Conservation (phyloP, 2,329 filamentous ascomycete species). For the Periconia macrospinosa region DNA sequence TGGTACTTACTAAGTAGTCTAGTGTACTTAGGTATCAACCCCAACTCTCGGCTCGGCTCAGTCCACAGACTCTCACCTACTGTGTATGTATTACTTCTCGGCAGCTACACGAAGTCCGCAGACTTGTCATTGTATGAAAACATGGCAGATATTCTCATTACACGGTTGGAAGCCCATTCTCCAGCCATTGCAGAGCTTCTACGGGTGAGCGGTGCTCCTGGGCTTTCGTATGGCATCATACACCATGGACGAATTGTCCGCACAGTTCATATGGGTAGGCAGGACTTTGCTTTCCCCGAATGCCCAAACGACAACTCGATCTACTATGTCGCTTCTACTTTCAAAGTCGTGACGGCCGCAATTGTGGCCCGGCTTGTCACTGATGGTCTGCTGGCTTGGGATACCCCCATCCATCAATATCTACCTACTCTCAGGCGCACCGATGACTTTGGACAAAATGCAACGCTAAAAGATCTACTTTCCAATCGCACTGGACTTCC, state of each 20-base stretch:
- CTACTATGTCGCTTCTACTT: slow-evolving; percentile 8
- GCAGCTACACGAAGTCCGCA: background rate
- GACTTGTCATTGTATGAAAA: background rate
- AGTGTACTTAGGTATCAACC: too few relatives aligned
- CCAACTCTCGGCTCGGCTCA: too few relatives aligned
- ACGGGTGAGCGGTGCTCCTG: slow-evolving; percentile 8
- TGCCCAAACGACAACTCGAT: slow-evolving; percentile 13
- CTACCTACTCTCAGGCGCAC: slow-evolving; percentile 9
- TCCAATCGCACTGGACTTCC: slow-evolving; percentile 11
- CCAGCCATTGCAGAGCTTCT: slow-evolving; percentile 3
- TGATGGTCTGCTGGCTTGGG: slow-evolving; percentile 13
- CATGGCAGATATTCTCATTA: background rate
- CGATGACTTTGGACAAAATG: slow-evolving; percentile 11
- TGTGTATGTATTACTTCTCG: background rate
- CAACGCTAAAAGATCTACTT: slow-evolving; percentile 13
- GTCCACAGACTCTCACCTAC: too few relatives aligned
- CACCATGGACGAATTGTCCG: slow-evolving; percentile 6
- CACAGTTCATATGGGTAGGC: slow-evolving; percentile 11
- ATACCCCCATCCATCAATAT: slow-evolving; percentile 12
- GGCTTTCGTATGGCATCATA: slow-evolving; percentile 15
- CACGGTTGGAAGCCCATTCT: background rate
- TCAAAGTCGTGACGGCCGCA: slow-evolving; percentile 9
- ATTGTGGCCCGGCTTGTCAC: background rate
- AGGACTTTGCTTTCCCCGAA: background rate
- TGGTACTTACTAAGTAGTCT: too few relatives aligned